Base-by-base conservation (phyloP, 2,329 filamentous ascomycete genomes). In the Exophiala sp. region DNA sequence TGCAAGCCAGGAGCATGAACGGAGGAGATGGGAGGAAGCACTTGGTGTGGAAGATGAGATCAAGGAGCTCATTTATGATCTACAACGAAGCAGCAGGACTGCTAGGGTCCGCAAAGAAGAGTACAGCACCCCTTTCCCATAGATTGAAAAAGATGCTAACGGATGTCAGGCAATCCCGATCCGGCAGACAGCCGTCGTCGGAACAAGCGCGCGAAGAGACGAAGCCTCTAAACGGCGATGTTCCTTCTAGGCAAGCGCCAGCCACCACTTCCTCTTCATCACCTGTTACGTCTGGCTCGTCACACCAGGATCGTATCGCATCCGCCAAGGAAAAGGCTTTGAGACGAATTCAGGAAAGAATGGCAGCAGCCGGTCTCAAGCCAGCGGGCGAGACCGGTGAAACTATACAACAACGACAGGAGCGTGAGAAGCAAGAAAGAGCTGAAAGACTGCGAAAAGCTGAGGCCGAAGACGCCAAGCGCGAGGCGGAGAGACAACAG, bases 321-420 rank as follows among this genome's bases (percentile, higher is more conserved):
- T 95, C 94, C 63, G 96, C 97, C 64, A 95, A 94, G 66, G 90
- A 96, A 67, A 91, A 96, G 66, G 94, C 93, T 7, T 90, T 97
- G 67, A 88, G 91, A 65, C 87, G 91, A 52, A 97, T 98, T 85
- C 91, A 93, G 29, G 93, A 97, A 68, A 84, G 93, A 53, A 80
- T 98, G 62, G 93, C 93, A 53, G 91, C 91, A 40, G 79, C 97
- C 54, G 93, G 93, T 29, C 85, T 98, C 65, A 95, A 88, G 67
- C 82, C 88, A 23, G 85, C 87, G 4, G 75, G 76, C 14, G 94
- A 94, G 64, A 72, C 83, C 32, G 83, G 85, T 2, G 93, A 98
- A 70, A 86, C 82, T 23, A 73, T 89, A 27, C 80, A 85, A 49
- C 90, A 98, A 69, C 81, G 89, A 54, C 80, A 86, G 51, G 93